A percentile compares a stretch with the other conserved stretches of the same genome.
These are phyloP conservation scores for Candida mesenterica DNA, from an alignment of 1,139 yeast genomes.

Conservation along the genomic window DNA sequence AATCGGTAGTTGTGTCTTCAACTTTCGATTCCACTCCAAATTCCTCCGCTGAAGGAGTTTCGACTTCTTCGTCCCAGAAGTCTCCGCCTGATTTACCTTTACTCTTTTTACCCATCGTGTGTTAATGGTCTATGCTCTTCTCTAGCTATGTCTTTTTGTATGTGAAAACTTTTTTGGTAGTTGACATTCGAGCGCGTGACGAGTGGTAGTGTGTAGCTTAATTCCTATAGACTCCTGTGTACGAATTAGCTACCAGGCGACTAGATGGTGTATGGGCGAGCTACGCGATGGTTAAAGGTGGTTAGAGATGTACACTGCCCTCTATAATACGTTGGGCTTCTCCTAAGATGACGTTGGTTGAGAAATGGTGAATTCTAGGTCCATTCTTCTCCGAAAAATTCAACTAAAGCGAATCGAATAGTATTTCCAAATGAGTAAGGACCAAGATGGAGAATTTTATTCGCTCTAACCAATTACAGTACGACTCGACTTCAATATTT, in stretches of 20 bases:
- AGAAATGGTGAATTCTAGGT: too few species aligned
- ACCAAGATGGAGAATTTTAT: too few species aligned
- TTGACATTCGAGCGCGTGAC: background rate
- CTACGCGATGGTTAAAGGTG: too few species aligned
- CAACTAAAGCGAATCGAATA: too few species aligned
- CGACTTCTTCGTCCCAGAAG: conserved; percentile 79
- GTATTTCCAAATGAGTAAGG: too few species aligned
- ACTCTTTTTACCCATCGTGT: conserved; percentile 51
- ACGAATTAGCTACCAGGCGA: background rate
- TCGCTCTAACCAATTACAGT: too few species aligned
- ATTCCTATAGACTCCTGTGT: background rate
- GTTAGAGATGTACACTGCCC: too few species aligned
- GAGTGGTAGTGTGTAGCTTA: conserved; percentile 1
- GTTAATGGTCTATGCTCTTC: background rate
- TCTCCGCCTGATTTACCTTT: conserved; percentile 59
- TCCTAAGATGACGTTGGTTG: too few species aligned
- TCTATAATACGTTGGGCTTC: too few species aligned
- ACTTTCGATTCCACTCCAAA: conserved; percentile 33
- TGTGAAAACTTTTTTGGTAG: conserved; percentile 16
- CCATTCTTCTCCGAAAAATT: too few species aligned
- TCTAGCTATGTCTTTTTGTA: conserved; percentile 1
- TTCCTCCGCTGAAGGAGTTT: conserved; percentile 55
- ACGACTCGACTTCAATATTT: too few species aligned
- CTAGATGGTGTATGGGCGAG: background rate
- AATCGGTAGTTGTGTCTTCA: conserved; percentile 16